A percentile compares a stretch with the other conserved stretches of the same genome.
Evolutionary conservation across 2,329 filamentous ascomycete genomes (phyloP).

Genomic region (Camillea tinctor): DNA sequence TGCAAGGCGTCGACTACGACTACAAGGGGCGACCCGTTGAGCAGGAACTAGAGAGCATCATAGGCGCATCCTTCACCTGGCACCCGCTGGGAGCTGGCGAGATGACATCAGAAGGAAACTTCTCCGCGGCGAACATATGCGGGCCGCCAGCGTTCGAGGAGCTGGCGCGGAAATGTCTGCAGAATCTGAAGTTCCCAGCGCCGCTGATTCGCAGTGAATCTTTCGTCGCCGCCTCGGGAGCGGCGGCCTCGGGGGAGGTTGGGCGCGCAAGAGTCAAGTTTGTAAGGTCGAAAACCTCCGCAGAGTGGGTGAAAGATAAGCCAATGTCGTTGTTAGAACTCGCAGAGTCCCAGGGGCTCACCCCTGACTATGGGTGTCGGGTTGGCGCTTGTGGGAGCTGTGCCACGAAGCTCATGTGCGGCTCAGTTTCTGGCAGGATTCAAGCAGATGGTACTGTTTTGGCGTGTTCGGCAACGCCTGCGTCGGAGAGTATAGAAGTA

Average conservation of each 20-base stretch:
- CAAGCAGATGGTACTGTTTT: constrained; percentile 24
- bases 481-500: constrained; percentile 18
- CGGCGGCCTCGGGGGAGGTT: constrained; percentile 11
- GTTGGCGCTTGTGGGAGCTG: constrained; percentile 24
- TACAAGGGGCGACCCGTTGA: constrained; percentile 16
- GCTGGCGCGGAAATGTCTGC: constrained; percentile 9
- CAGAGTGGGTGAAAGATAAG: constrained; percentile 17
- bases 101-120: constrained; percentile 13
- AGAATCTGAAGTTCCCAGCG: constrained; percentile 5
- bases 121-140: constrained; percentile 19
- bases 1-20: constrained; percentile 15
- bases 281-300: constrained; percentile 14
- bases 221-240: constrained; percentile 11
- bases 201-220: constrained; percentile 21
- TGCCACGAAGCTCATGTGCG: constrained; percentile 20
- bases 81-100: constrained; percentile 14
- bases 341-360: constrained; percentile 23
- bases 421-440: constrained; percentile 20
- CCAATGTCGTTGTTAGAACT: constrained; percentile 23
- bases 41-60: constrained; percentile 9
- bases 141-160: constrained; percentile 19
- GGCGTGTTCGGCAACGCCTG: constrained; percentile 21
- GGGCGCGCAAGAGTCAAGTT: constrained; percentile 18
- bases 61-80: constrained; percentile 16
- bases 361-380: constrained; percentile 25